Percentiles rank a stretch among this genome's conserved stretches.
Conservation (phyloP, 805 yeast genomes). For the Zygoascus bituminiphila region DNA sequence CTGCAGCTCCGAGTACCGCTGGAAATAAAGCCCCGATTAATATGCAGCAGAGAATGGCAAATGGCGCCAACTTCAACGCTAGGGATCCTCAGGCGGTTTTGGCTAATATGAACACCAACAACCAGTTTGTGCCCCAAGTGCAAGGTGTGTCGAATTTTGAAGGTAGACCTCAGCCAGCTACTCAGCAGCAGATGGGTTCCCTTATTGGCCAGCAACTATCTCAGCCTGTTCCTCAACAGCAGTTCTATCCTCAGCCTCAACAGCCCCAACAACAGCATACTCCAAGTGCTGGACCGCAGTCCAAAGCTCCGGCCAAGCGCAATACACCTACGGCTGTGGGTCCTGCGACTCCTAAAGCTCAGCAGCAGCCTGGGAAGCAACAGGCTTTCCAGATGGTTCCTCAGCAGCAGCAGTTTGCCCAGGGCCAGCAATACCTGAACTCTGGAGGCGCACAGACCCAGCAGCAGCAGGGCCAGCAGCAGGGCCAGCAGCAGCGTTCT, state of each 20-base stretch:
- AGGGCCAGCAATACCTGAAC: conserved; percentile 1
- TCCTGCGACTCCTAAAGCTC: conserved; percentile 5
- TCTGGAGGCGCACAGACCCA: neutral
- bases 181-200: neutral
- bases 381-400: conserved; percentile 5
- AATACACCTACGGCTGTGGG: neutral
- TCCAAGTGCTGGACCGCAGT: neutral
- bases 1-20: conserved; percentile 5
- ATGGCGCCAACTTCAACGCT: neutral
- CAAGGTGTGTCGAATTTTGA: conserved; percentile 3
- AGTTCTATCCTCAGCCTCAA: conserved; percentile 4
- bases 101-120: conserved; percentile 1
- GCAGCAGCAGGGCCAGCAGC: conserved; percentile 14
- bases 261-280: conserved; percentile 8
- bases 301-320: conserved; percentile 1
- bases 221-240: conserved; percentile 5
- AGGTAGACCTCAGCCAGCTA: neutral
- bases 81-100: neutral
- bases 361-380: conserved; percentile 12
- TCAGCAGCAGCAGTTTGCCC: conserved; percentile 11
- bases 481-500: conserved; percentile 4
- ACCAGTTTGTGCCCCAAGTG: conserved; percentile 4
- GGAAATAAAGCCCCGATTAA: conserved; percentile 4
- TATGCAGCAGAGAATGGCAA: conserved; percentile 1
- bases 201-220: conserved; percentile 1